Evolutionary conservation across 106 monocot genomes (phyloP).

Genomic region (Dendrobium catenatum): DNA sequence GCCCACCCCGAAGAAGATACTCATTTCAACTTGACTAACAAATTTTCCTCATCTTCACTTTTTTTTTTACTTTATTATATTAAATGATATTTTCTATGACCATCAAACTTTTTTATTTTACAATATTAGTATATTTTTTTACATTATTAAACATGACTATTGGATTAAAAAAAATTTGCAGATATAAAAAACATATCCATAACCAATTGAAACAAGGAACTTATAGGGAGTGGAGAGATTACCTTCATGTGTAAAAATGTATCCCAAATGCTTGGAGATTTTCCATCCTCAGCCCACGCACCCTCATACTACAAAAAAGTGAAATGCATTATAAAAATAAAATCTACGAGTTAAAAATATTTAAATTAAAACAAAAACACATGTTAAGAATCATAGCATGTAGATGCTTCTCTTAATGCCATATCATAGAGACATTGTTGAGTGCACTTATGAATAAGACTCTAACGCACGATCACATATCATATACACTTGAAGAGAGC

Average conservation of each 20-base stretch:
- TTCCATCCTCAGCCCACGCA: slow-evolving; percentile 11
- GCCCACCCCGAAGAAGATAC: slow-evolving; percentile 1
- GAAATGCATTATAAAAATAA: not conserved
- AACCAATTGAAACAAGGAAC: not conserved
- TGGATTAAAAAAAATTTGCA: not conserved
- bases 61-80: not conserved
- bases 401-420: not conserved
- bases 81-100: not conserved
- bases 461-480: not conserved
- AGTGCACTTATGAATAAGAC: not conserved
- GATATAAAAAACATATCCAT: not conserved
- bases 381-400: not conserved
- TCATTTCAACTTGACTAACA: not conserved
- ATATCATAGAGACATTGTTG: not conserved
- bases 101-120: not conserved
- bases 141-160: not conserved
- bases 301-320: slow-evolving; percentile 7
- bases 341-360: not conserved
- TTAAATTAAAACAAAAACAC: not conserved
- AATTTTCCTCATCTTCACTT: too few species aligned
- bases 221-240: not conserved
- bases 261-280: slow-evolving; percentile 12
- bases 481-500: not conserved
- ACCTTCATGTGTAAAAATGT: slow-evolving; percentile 6
- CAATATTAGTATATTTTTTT: not conserved